Evolutionary conservation across 1,284 basidiomycete species (phyloP), one percentile per base, ranked within the genome.

Genomic region (Golubevia pallescens): DNA sequence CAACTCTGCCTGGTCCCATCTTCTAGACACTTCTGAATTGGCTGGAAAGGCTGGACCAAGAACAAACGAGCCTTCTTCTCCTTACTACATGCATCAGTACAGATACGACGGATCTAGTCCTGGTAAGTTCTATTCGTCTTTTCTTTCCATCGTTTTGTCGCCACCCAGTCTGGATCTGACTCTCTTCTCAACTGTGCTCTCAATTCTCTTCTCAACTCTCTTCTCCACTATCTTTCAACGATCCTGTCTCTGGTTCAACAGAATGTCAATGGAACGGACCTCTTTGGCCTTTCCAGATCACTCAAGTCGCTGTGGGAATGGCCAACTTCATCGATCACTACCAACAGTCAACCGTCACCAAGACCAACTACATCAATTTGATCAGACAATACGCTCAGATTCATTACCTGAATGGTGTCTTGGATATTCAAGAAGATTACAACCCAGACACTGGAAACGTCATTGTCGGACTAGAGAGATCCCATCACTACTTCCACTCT

Each of bases 191-290:
- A 28, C 28, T 28, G 28, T 28, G 28, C 28, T 28, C 28, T 28
- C 28, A 28, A 28, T 28, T 28, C 28, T 28, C 28, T 28, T 28
- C 28, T 28, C 28, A 28, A 28, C 28, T 28, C 28, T 28, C 28
- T 28, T 28, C 28, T 28, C 28, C 28, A 28, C 28, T 28, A 28
- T 28, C 28, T 28, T 28, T 28, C 28, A 28, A 28, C 28, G 28
- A 28, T 28, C 28, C 28, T 28, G 28, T 28, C 28, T 28, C 28
- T 28, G 21, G 16, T 7, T 2, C n/a, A 14, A 58, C 14, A 16
- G 62, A 64, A 63, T 64, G 62, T 32, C 62, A 64, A 57, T 64
- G 62, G 62, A 64, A 64, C 28, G 62, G 62, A 8, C 62, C 62
- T 6, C 14, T 34, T 20, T 64, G 62, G 62, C 62, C 62, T 10